Evolutionary conservation across 192 early-diverging fungal genomes (phyloP), one percentile per base, ranked within the genome.

Genomic region (Backusella parvicylindrica): DNA sequence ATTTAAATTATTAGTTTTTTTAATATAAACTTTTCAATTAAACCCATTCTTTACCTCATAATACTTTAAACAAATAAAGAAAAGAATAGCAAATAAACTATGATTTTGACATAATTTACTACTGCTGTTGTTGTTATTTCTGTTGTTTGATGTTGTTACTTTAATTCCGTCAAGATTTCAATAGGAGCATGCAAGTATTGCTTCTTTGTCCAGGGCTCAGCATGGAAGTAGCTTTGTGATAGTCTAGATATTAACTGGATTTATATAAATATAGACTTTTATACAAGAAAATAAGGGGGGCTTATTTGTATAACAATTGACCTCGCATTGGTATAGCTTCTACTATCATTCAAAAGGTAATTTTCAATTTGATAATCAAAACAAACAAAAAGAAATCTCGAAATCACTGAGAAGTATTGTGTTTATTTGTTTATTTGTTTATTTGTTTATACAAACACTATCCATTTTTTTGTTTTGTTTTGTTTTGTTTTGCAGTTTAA

Each of bases 171-270:
- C 53, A 26, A 60, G 12, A 60, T 28, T 60, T 60, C 53, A 60
- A 60, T 60, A 60, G 68, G 38, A 43, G 40, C 40, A 41, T 37
- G 33, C n/a, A 28, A 47, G 28, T 16, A 70, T 35, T 40, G 21
- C 12, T 35, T 43, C 33, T 26, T 70, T 41, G 40, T 70, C 68
- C 38, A 70, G 26, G 37, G 68, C 41, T 70, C 68, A 28, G 37
- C 68, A 70, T 70, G 40, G 53, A 47, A 60, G 53, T 28, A 60
- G 53, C 23, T 60, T 60, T 28, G 7, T 60, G 53, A 60, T 60
- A 28, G 53, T 60, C 53, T 60, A 60, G 28, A 60, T 28, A 60
- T 60, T 28, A 23, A 60, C 26, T 60, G 12, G 21, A 28, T 26
- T 60, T 60, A 28, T 60, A 56, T 56, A 56, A 23, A 56, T 23